These are phyloP conservation scores for Acacia confusa DNA, from an alignment of 306 rosid species.

Conservation along the genomic window DNA sequence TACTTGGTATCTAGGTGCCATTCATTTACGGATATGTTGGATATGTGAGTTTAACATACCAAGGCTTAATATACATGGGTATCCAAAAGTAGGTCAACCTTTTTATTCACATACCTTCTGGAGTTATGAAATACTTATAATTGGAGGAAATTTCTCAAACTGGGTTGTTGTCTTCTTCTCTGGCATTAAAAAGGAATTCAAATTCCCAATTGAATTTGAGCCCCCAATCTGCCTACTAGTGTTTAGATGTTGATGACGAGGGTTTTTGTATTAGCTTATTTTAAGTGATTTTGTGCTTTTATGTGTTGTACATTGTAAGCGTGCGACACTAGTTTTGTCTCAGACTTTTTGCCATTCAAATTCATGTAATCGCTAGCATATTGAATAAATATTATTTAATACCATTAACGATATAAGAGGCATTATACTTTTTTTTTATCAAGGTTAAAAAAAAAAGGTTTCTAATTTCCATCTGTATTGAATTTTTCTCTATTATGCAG, in stretches of 20 bases:
- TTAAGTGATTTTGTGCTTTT: no score
- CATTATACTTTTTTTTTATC: conserved; percentile 11
- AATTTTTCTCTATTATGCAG: conserved; percentile 42
- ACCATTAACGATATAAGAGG: neutral
- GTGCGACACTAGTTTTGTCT: no score
- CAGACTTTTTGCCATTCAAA: neutral
- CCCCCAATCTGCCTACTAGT: neutral
- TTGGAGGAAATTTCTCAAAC: neutral
- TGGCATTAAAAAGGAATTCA: neutral
- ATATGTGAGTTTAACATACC: neutral
- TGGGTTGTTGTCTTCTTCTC: neutral
- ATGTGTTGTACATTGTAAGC: no score
- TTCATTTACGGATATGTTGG: neutral
- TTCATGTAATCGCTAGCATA: neutral
- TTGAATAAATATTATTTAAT: neutral
- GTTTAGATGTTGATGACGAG: neutral
- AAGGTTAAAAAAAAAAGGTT: neutral
- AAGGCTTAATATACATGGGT: neutral
- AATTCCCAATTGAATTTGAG: neutral
- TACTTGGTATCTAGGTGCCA: neutral
- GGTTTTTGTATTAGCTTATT: neutral
- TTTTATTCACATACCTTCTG: neutral
- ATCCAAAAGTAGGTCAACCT: neutral
- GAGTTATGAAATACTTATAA: neutral
- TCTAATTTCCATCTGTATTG: conserved; percentile 3